Base-by-base conservation (phyloP, 228 moss, liverwort and hornwort genomes). In the Sphagnum magellanicum region DNA sequence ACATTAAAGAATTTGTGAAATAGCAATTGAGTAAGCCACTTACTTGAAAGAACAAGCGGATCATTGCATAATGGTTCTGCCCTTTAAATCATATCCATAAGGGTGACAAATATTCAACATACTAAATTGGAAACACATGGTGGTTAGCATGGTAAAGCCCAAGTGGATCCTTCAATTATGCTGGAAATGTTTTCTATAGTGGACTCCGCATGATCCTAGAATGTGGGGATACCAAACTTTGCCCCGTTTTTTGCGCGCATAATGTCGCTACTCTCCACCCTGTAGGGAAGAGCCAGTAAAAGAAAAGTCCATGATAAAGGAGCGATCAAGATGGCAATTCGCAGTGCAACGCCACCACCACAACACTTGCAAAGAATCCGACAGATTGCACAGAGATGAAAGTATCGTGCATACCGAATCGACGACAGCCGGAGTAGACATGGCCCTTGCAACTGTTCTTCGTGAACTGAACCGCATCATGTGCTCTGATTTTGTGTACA, bases 361-460 rank as follows among this genome's bases (percentile, higher is more conserved):
- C 11, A n/a, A 11, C 48, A 8, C 47, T 10, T 49, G 8, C 32
- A 8, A 55, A 55, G 3, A 55, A 55, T 55, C 32, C 49, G 47
- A 46, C 49, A 61, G 63, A 63, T 7, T 12, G 12, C 9, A 55
- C 55, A 55, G 51, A 55, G 55, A 55, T 8, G 8, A 8, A 67
- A 51, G 5, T 47, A 64, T 50, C 51, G 13, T 49, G 55, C 70
- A 63, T 53, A 85, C 85, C 11, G 82, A 75, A 64, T 82, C 71
- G n/a, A 82, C 3, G 48, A 79, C 85, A 63, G 66, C 67, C 53
- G 74, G 79, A 0, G 77, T 74, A 51, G 64, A 67, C 51, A 66
- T 71, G 16, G 82, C 68, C 66, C 61, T 79, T 53, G 71, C 63
- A 3, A 72, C 74, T 10, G 51, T 62, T 62, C 57, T 66, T 7